Conservation (phyloP, 805 yeast genomes). For the Barnettozyma sucrosica region DNA sequence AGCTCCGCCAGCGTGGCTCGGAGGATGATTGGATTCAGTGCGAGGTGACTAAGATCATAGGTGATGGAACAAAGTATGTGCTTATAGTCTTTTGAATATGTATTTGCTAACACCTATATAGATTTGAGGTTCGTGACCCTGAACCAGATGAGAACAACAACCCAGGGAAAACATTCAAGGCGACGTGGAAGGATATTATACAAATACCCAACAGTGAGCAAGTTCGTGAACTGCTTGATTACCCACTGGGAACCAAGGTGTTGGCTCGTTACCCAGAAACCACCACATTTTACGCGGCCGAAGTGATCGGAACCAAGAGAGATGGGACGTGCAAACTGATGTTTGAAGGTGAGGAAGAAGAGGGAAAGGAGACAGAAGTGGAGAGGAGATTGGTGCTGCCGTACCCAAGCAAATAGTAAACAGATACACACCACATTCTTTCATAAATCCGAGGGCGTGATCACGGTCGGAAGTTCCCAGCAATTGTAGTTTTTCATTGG, state of each 20-base stretch:
- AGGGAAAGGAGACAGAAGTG: conserved; percentile 90
- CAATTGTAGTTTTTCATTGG: neutral
- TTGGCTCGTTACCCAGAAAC: conserved; percentile 96
- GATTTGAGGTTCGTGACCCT: conserved; percentile 92
- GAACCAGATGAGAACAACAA: conserved; percentile 94
- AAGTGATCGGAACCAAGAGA: conserved; percentile 69
- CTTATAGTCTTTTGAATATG: neutral
- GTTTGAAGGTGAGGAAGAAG: conserved; percentile 97
- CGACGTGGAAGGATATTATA: conserved; percentile 73
- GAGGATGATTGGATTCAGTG: conserved; percentile 96
- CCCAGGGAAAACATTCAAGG: conserved; percentile 79
- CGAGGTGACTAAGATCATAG: conserved; percentile 70
- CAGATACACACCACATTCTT: too few species aligned
- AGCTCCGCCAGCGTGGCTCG: conserved; percentile 60
- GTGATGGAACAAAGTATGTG: conserved; percentile 50
- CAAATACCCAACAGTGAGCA: conserved; percentile 56
- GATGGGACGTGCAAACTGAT: conserved; percentile 73
- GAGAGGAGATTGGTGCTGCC: conserved; percentile 79
- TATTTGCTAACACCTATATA: conserved; percentile 21
- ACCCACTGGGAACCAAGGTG: conserved; percentile 75
- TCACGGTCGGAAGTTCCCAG: neutral
- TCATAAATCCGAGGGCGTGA: neutral
- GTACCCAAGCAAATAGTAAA: conserved; percentile 38
- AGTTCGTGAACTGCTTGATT: conserved; percentile 39
- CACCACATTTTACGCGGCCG: conserved; percentile 93